A percentile compares a stretch with the other conserved stretches of the same genome.
These are phyloP conservation scores for Articulospora tetracladia DNA, from an alignment of 495 filamentous ascomycete species.

Conservation along the genomic window DNA sequence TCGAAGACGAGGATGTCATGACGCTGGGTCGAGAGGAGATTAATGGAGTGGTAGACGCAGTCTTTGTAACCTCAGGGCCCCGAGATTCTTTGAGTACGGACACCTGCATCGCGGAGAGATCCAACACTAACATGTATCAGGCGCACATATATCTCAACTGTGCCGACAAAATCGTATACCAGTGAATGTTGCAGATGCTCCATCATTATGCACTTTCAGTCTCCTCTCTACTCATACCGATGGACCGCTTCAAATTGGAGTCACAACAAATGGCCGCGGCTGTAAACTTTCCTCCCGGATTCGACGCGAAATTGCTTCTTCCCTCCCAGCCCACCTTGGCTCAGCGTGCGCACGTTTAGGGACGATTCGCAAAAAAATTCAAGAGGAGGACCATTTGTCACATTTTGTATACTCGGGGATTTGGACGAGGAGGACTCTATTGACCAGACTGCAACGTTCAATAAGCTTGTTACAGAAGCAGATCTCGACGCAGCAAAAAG, in stretches of 20 bases:
- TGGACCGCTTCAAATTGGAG: conserved; percentile 90
- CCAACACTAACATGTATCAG: conserved; percentile 28
- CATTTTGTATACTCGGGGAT: conserved; percentile 35
- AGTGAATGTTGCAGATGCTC: conserved; percentile 87
- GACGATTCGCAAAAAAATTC: conserved; percentile 67
- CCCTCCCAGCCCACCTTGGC: conserved; percentile 80
- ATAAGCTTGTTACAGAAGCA: conserved; percentile 69
- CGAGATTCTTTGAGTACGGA: conserved; percentile 48
- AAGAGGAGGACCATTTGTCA: conserved; percentile 70
- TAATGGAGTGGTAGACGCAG: conserved; percentile 76
- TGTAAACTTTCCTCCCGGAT: conserved; percentile 94
- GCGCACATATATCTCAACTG: conserved; percentile 64
- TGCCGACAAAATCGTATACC: conserved; percentile 82
- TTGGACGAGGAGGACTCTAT: conserved; percentile 74
- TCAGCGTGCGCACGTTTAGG: conserved; percentile 74
- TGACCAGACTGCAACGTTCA: conserved; percentile 86
- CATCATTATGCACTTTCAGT: conserved; percentile 84
- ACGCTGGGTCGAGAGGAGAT: conserved; percentile 77
- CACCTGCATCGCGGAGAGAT: neutral
- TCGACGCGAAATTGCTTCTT: conserved; percentile 77
- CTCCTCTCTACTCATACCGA: conserved; percentile 84
- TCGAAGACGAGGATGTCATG: conserved; percentile 71
- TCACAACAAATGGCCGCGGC: conserved; percentile 92
- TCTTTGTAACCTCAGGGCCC: conserved; percentile 75
- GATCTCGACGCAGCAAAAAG: conserved; percentile 73